Evolutionary conservation across 352 stramenopile species (phyloP).

Genomic region (Globisporangium cylindrosporum): DNA sequence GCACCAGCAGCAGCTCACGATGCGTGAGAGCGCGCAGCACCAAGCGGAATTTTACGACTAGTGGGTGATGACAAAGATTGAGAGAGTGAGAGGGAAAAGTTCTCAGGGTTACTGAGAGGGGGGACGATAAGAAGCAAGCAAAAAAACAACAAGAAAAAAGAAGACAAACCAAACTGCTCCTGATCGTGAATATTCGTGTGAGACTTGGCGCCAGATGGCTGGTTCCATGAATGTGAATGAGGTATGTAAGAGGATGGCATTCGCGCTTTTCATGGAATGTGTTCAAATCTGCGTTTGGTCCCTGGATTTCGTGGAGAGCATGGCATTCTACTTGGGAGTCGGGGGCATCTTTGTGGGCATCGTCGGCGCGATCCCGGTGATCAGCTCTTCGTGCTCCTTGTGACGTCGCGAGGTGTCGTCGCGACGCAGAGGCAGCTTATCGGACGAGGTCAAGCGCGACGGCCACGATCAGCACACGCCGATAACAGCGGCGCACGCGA

Average conservation of each 20-base stretch:
- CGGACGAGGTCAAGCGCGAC: no score
- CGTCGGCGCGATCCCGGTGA: no score
- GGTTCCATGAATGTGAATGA: not conserved
- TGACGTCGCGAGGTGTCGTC: no score
- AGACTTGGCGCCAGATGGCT: not conserved
- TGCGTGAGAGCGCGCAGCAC: constrained; percentile 53
- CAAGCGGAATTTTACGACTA: constrained; percentile 83
- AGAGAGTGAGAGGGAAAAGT: not conserved
- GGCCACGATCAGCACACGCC: no score
- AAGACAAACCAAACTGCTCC: not conserved
- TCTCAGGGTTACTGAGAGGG: not conserved
- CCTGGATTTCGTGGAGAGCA: no score
- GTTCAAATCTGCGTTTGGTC: no score
- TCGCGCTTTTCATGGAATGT: no score
- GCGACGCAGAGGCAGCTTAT: no score
- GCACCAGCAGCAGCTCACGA: constrained; percentile 47
- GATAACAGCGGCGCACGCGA: no score
- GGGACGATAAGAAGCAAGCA: not conserved
- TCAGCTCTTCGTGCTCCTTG: no score
- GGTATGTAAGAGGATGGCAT: not conserved
- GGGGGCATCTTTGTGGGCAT: no score
- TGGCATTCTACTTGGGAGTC: no score
- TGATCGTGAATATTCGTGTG: not conserved
- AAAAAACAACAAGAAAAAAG: not conserved
- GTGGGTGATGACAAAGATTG: not conserved